Evolutionary conservation across 169 alveolate species (phyloP).

Genomic region (Plasmodium inui): DNA sequence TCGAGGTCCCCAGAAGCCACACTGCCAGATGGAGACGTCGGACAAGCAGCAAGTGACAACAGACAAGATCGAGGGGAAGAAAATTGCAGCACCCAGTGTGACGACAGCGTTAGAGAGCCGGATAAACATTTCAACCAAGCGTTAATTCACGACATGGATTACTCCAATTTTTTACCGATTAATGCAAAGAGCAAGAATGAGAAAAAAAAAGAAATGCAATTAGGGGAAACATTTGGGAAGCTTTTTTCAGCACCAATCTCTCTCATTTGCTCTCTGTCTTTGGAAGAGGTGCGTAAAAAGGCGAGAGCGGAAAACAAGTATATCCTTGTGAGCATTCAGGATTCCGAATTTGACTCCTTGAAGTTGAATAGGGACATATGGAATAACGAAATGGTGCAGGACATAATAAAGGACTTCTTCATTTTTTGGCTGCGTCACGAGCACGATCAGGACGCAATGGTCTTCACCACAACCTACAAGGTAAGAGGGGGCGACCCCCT

Average conservation of each 20-base stretch:
- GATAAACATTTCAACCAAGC: conserved; percentile 71
- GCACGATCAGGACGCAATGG: conserved; percentile 38
- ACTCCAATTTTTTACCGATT: conserved; percentile 9
- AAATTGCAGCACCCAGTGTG: neutral
- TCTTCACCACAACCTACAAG: conserved; percentile 61
- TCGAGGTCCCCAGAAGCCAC: neutral
- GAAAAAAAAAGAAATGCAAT: conserved; percentile 14
- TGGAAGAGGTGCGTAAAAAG: conserved; percentile 45
- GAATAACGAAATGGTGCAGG: conserved; percentile 54
- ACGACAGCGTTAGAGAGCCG: conserved; percentile 42
- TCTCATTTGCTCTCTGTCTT: conserved; percentile 33
- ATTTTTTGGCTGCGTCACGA: conserved; percentile 67
- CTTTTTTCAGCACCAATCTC: conserved; percentile 53
- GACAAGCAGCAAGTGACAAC: neutral
- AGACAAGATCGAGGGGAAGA: neutral
- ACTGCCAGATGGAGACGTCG: neutral
- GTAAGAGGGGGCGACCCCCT: conserved; percentile 1
- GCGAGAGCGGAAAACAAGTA: conserved; percentile 50
- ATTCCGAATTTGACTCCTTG: conserved; percentile 58
- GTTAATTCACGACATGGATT: conserved; percentile 70
- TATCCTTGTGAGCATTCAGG: conserved; percentile 38
- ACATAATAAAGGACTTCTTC: conserved; percentile 47
- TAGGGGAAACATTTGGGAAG: conserved; percentile 52
- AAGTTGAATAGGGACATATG: conserved; percentile 59
- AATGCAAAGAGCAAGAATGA: conserved; percentile 18